These are phyloP conservation scores for Coniosporium uncinatum DNA, from an alignment of 2,329 filamentous ascomycete genomes.

Conservation along the genomic window DNA sequence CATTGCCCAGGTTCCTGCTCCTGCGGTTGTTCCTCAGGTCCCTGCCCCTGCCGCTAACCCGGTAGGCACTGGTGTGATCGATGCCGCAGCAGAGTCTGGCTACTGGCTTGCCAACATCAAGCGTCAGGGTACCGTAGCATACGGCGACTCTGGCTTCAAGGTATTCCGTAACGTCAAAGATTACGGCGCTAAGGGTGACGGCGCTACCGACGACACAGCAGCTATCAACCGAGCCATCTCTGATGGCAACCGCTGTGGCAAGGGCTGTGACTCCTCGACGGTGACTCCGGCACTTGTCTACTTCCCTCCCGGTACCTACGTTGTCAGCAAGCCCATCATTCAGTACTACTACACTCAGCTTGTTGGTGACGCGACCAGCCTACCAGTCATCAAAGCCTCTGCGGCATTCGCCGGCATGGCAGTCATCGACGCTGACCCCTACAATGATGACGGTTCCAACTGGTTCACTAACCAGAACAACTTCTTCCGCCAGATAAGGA, in stretches of 20 bases:
- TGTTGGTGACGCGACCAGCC: constrained; percentile 68
- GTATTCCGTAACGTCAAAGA: constrained; percentile 44
- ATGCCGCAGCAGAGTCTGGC: constrained; percentile 11
- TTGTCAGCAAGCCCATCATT: constrained; percentile 73
- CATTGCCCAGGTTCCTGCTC: neutral
- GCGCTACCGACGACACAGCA: constrained; percentile 73
- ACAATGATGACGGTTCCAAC: constrained; percentile 49
- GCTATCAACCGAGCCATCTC: constrained; percentile 84
- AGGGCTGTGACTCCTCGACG: constrained; percentile 78
- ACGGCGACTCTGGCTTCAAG: constrained; percentile 55
- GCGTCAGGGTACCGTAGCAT: constrained; percentile 65
- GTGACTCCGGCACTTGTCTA: constrained; percentile 83
- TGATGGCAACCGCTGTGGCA: constrained; percentile 73
- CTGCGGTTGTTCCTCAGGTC: neutral
- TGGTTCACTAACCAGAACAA: constrained; percentile 50
- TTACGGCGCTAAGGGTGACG: constrained; percentile 46
- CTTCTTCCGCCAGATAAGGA: constrained; percentile 49
- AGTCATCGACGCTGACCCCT: constrained; percentile 85
- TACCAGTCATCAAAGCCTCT: constrained; percentile 67
- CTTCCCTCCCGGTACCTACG: constrained; percentile 84
- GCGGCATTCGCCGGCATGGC: constrained; percentile 72
- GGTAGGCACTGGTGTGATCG: no score
- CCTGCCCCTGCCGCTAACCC: no score
- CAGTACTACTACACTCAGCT: constrained; percentile 94
- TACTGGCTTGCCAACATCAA: constrained; percentile 72